Evolutionary conservation across 495 filamentous ascomycete species (phyloP), one percentile per base, ranked within the genome.

Genomic region (Peziza echinospora): DNA sequence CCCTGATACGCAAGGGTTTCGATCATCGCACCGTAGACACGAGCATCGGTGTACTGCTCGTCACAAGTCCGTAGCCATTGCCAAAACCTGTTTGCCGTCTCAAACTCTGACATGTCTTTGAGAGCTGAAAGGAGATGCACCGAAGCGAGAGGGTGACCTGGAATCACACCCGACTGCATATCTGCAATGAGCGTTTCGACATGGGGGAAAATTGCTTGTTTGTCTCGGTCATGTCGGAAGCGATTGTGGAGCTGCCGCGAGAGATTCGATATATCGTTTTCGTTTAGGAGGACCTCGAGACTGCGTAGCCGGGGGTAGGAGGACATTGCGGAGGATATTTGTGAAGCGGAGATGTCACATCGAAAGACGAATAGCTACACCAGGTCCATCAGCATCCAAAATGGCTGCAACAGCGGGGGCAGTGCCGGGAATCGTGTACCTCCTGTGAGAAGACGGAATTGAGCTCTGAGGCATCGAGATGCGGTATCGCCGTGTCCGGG

Each of bases 1-100:
- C 65, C 68, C 44, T 60, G 51, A 16, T 60, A 62, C 8, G 67
- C 64, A 28, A 70, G 51, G 26, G 63, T 50, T 48, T 71, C 68
- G 21, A 71, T 67, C 1, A 64, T 65, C 8, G 61, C 63, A 1
- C 68, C 68, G 44, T 69, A 71, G 8, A 66, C 64, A 4, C 60
- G 50, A 4, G 51, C 48, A 46, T 64, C 53, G 9, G 62, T 50
- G 26, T 58, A 57, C 6, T 50, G 43, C 13, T 64, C 64, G 24
- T 61, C 54, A 49, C 63, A 62, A 2, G 30, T 7, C 26, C 47
- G 24, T 11, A 70, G 54, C 65, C 65, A 69, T 7, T 52, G 43
- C 67, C 67, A 71, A 49, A 70, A 68, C 13, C 49, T 34, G n/a
- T 58, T 47, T 0, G 63, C 65, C 22, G 47, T 28, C 11, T 56